Conservation (phyloP, 345 rosid species). For the Ceriops decandra region DNA sequence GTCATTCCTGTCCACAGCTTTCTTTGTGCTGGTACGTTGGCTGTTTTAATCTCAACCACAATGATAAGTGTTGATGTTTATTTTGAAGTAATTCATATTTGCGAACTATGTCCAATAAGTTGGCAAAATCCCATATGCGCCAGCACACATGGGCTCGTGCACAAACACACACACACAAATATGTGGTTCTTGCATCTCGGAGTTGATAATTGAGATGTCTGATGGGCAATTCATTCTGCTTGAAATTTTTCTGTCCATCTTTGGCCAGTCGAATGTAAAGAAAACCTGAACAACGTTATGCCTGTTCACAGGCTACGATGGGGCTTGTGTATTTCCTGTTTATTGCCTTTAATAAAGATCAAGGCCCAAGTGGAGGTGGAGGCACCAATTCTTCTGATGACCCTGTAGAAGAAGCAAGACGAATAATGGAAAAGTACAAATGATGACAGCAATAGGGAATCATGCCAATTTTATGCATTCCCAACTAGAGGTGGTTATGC, state of each 20-base stretch:
- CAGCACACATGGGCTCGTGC: neutral
- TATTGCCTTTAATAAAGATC: constrained; percentile 82
- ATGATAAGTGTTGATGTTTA: neutral
- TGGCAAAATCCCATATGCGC: neutral
- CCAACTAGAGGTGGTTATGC: neutral
- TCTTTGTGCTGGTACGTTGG: constrained; percentile 70
- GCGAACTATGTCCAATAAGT: neutral
- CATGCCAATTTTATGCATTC: constrained; percentile 5
- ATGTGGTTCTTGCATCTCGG: neutral
- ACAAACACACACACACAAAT: neutral
- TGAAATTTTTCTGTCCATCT: neutral
- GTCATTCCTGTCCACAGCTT: constrained; percentile 47
- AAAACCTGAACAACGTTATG: constrained; percentile 9
- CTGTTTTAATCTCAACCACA: neutral
- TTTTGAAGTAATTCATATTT: neutral
- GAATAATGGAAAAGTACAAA: constrained; percentile 95
- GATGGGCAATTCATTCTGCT: neutral
- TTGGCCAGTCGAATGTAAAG: neutral
- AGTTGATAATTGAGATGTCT: neutral
- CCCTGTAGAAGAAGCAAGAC: constrained; percentile 71
- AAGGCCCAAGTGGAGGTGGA: constrained; percentile 45
- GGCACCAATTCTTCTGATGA: constrained; percentile 43
- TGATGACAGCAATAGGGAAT: constrained; percentile 14
- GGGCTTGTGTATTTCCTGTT: constrained; percentile 78
- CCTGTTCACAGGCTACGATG: constrained; percentile 69